These are phyloP conservation scores for Mucor circinelloides DNA, from an alignment of 371 early-diverging fungal species.

Conservation along the genomic window DNA sequence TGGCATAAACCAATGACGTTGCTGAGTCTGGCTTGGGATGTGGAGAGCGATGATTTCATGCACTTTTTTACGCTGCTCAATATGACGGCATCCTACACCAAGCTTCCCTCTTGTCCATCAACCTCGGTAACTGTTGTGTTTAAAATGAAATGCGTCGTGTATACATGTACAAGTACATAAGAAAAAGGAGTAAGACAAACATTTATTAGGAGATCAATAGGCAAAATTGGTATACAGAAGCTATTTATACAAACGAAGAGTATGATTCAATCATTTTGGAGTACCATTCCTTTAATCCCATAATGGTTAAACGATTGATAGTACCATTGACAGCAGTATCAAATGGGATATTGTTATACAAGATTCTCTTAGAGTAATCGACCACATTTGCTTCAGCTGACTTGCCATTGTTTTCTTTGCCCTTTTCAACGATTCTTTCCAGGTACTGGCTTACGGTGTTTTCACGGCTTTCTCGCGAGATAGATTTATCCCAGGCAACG, in stretches of 20 bases:
- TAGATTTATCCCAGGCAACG: conserved; percentile 20
- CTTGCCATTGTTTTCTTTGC: neutral
- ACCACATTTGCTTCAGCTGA: neutral
- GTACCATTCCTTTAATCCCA: conserved; percentile 18
- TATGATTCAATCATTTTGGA: neutral
- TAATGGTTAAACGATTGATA: conserved; percentile 1
- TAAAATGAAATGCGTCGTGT: neutral
- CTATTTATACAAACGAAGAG: neutral
- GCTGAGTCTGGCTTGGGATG: neutral
- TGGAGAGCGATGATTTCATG: neutral
- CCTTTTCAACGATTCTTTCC: neutral
- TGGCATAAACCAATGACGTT: neutral
- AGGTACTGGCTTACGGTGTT: neutral
- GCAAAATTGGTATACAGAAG: neutral
- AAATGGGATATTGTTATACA: conserved; percentile 9
- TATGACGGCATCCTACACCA: neutral
- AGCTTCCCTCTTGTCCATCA: neutral
- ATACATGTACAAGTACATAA: neutral
- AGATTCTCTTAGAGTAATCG: neutral
- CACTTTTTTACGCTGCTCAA: neutral
- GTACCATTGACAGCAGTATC: conserved; percentile 17
- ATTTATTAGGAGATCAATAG: neutral
- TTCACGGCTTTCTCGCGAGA: neutral
- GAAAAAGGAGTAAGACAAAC: neutral
- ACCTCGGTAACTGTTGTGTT: neutral